These are phyloP conservation scores for Scedosporium apiospermum DNA, from an alignment of 2,329 filamentous ascomycete genomes.

Conservation along the genomic window DNA sequence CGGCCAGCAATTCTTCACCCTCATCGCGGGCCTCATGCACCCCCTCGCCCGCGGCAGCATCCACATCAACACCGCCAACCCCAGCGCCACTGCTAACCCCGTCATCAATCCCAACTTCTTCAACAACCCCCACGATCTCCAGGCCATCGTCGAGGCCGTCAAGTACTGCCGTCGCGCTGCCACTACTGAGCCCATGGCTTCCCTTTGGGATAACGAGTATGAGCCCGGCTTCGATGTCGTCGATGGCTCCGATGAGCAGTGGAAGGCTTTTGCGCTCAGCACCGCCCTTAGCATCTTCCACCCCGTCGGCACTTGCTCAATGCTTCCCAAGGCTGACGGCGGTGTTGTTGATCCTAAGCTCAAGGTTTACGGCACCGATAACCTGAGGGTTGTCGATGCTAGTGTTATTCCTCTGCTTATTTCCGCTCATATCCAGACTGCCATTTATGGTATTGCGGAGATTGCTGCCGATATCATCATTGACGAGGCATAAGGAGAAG, in stretches of 20 bases:
- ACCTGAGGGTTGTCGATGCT: slow-evolving; percentile 39
- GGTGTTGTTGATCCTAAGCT: slow-evolving; percentile 34
- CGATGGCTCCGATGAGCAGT: slow-evolving; percentile 20
- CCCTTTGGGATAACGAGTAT: slow-evolving; percentile 22
- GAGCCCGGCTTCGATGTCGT: slow-evolving; percentile 22
- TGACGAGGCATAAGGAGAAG: background rate
- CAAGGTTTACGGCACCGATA: slow-evolving; percentile 36
- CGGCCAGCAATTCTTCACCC: slow-evolving; percentile 29
- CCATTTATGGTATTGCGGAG: slow-evolving; percentile 43
- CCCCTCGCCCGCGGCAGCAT: slow-evolving; percentile 50
- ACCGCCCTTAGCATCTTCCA: slow-evolving; percentile 28
- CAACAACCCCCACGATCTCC: slow-evolving; percentile 3
- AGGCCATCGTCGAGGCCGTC: slow-evolving; percentile 20
- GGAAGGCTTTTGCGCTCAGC: slow-evolving; percentile 24
- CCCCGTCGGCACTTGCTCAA: slow-evolving; percentile 33
- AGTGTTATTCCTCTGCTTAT: slow-evolving; percentile 38
- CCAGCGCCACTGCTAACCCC: slow-evolving; percentile 24
- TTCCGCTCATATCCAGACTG: slow-evolving; percentile 39
- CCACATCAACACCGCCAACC: slow-evolving; percentile 39
- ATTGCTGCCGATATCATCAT: slow-evolving; percentile 25
- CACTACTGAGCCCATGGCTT: slow-evolving; percentile 19
- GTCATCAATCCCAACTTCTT: slow-evolving; percentile 16
- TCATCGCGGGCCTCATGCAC: slow-evolving; percentile 49
- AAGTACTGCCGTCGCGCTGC: slow-evolving; percentile 23
- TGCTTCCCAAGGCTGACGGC: slow-evolving; percentile 33